phyloP scores from a whole-genome alignment of 352 stramenopile genomes.

The Phytophthora hybrid region DNA sequence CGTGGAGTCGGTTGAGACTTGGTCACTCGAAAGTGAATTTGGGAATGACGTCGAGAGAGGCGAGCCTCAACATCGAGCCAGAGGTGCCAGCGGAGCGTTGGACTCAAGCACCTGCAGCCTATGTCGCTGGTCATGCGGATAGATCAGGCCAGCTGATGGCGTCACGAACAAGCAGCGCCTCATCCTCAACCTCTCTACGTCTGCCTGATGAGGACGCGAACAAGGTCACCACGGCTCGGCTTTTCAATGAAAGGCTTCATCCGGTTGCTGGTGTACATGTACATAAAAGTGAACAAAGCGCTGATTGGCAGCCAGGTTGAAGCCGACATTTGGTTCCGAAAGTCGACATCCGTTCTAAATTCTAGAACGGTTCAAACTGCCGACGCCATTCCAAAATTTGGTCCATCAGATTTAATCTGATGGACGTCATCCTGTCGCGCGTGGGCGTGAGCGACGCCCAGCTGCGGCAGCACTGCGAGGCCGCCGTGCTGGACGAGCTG shows the following conservation, averaged over 20 bases:
- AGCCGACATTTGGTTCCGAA: neutral
- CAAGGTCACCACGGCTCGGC: neutral
- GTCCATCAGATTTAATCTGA: too few relatives aligned
- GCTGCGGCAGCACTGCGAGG: conserved; percentile 28
- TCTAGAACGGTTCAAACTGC: neutral
- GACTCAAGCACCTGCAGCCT: neutral
- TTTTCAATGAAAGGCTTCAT: too few relatives aligned
- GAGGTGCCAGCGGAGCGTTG: neutral
- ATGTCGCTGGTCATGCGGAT: neutral
- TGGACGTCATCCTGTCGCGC: conserved; percentile 32
- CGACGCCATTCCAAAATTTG: too few relatives aligned
- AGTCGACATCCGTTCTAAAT: neutral
- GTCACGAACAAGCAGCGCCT: too few relatives aligned
- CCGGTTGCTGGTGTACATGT: too few relatives aligned
- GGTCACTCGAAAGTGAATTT: neutral
- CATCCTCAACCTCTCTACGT: neutral
- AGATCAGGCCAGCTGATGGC: neutral
- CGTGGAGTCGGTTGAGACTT: neutral
- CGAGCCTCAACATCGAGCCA: neutral
- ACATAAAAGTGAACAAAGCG: too few relatives aligned
- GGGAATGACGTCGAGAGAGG: neutral
- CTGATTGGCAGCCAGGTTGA: neutral
- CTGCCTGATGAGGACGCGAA: neutral
- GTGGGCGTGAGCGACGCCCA: conserved; percentile 27
- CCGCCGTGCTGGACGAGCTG: conserved; percentile 28